Evolutionary conservation across 2,329 filamentous ascomycete species (phyloP), one percentile per base, ranked within the genome.

Genomic region (Fusarium coicis): DNA sequence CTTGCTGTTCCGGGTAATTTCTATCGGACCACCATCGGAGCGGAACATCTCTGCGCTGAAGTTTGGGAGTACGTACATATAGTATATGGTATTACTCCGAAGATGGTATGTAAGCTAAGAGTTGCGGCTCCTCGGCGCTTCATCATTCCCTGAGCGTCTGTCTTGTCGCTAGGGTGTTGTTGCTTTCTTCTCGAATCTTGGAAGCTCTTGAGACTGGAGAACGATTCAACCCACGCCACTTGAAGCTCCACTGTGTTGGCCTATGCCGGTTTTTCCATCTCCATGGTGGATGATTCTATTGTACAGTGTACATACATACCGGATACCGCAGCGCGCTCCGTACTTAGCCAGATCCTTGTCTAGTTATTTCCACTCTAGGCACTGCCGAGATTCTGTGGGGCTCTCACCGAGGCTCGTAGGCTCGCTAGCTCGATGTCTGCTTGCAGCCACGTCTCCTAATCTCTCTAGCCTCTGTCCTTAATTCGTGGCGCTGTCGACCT

Each of bases 371-470:
- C 61, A 70, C 60, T 58, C 34, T n/a, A 73, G 74, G 68, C 53
- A 61, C 52, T 62, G 55, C 67, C 72, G 72, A 73, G 49, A 36
- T 40, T 42, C 40, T 50, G 21, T 47, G 65, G 65, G 52, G 28
- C 70, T 28, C 52, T 46, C 63, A 56, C 47, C 36, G 32, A 46
- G 34, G 34, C 64, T 30, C 11, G 30, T 11, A 32, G 30, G 32
- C 32, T 32, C 32, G 32, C 32, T 14, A 32, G 12, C 32, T 76
- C 56, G 72, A 62, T 68, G 37, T 32, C 63, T 76, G 54, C 73
- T 69, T 70, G 64, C 68, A 77, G 75, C 75, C 74, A 77, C 75
- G 72, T 72, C 76, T 72, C 66, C 65, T 37, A 21, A 19, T n/a
- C 16, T 16, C 26, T 70, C 56, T 63, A 64, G 58, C 43, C 36